A percentile compares a stretch with the other conserved stretches of the same genome.
Conservation (phyloP, 345 rosid species). For the Abelmoschus esculentus region DNA sequence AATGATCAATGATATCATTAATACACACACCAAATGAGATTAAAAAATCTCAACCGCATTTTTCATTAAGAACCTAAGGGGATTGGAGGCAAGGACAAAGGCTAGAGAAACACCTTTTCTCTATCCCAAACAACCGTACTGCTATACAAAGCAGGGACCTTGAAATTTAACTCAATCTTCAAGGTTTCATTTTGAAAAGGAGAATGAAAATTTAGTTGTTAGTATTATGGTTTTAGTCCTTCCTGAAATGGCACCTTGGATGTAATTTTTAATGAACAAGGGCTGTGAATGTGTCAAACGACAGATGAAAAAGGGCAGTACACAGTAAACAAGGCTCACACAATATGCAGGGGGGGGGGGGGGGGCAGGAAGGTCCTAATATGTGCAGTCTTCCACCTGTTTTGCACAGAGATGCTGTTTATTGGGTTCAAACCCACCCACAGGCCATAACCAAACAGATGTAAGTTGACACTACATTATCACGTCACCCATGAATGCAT, state of each 20-base stretch:
- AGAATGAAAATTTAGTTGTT: not conserved
- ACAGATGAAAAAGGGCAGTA: not conserved
- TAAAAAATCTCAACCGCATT: no score
- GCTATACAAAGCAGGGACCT: not conserved
- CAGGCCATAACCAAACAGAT: not conserved
- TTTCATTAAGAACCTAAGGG: not conserved
- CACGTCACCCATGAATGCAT: not conserved
- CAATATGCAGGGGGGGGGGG: not conserved
- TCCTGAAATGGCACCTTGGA: not conserved
- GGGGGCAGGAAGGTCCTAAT: not conserved
- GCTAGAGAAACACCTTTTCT: not conserved
- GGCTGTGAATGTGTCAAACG: not conserved
- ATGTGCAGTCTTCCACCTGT: not conserved
- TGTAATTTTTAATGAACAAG: not conserved
- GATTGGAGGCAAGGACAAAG: not conserved
- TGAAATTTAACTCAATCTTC: not conserved
- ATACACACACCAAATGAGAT: not conserved
- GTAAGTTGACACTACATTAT: not conserved
- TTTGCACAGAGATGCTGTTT: not conserved
- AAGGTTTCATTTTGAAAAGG: not conserved
- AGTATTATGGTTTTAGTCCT: not conserved
- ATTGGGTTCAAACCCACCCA: not conserved
- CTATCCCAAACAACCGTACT: not conserved
- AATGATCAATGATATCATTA: not conserved
- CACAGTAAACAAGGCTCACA: not conserved